Evolutionary conservation across 139 green algal genomes (phyloP), one percentile per base, ranked within the genome.

Genomic region (Astrephomene gubernaculifera): DNA sequence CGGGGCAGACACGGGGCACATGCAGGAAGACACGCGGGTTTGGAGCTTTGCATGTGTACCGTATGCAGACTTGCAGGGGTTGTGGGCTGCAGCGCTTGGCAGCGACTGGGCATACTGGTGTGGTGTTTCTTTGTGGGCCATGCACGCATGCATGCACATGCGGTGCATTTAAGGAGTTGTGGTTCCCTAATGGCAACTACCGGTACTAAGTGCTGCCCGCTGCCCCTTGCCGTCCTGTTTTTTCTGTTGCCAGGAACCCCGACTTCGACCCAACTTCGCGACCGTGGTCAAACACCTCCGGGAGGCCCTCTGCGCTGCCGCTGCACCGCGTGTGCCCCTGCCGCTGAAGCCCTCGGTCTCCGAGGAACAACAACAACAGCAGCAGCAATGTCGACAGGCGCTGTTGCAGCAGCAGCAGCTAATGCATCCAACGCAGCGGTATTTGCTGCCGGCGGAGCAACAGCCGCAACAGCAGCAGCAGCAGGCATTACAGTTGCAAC

Each of bases 211-310:
- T n/a, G 49, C 14, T 31, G 27, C 64, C 67, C 67, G 19, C 19
- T 33, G 41, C 70, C 4, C 43, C 12, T 38, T 2, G 25, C 25
- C 7, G 64, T 27, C 33, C 41, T 10, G 69, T 49, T 19, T 24
- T 14, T 71, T 21, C 6, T 9, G 31, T 8, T 4, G 12, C 21
- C 79, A 85, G 79, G 79, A 85, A 29, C 79, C 79, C 2, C 65
- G 79, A 10, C 45, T 86, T n/a, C 79, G 79, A 22, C 79, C 79
- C 19, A 76, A 72, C 49, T 86, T 86, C 65, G 39, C 65, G 2
- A 86, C 79, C 45, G 69, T 86, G 45, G 36, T 49, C 45, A 60
- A 35, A 2, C 65, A 65, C 25, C 79, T 86, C 2, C 65, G 79
- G 22, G 65, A 86, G 79, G 24, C 25, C 5, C 19, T 86, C 4